Conservation (phyloP, 331 rosid genomes). For the Dryas integrifolia region DNA sequence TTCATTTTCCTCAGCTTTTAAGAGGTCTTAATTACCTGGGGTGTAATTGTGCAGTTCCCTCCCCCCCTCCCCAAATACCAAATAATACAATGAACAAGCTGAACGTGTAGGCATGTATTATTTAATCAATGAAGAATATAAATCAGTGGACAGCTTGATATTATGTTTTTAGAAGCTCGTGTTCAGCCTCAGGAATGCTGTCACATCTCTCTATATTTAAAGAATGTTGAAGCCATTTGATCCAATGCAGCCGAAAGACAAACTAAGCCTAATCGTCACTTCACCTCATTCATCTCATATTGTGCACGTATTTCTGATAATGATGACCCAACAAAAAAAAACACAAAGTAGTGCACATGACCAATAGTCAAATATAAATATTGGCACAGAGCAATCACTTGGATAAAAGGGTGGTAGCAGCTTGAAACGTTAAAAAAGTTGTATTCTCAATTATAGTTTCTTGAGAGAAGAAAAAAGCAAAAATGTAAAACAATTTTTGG, state of each 20-base stretch:
- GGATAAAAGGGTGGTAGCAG: background rate
- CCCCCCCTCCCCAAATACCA: background rate
- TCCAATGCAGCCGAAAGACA: no score
- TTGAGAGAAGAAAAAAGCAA: background rate
- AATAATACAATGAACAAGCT: background rate
- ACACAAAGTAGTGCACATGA: background rate
- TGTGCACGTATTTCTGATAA: background rate
- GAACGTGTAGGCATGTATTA: slow-evolving; percentile 19
- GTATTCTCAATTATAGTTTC: background rate
- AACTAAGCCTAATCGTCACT: no score
- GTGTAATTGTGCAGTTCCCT: slow-evolving; percentile 18
- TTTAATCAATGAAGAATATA: background rate
- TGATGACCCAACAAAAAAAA: no score
- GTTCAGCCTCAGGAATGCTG: no score
- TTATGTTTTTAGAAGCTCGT: background rate
- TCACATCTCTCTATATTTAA: no score
- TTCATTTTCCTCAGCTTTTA: slow-evolving; percentile 30
- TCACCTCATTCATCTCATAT: no score
- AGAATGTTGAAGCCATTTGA: no score
- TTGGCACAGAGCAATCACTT: background rate
- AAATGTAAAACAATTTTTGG: background rate
- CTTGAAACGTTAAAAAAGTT: background rate
- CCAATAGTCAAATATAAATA: background rate
- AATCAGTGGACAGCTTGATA: background rate
- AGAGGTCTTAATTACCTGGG: slow-evolving; percentile 31